Evolutionary conservation across 2,329 filamentous ascomycete species (phyloP), one percentile per base, ranked within the genome.

Genomic region (Curvularia eragrostidis): DNA sequence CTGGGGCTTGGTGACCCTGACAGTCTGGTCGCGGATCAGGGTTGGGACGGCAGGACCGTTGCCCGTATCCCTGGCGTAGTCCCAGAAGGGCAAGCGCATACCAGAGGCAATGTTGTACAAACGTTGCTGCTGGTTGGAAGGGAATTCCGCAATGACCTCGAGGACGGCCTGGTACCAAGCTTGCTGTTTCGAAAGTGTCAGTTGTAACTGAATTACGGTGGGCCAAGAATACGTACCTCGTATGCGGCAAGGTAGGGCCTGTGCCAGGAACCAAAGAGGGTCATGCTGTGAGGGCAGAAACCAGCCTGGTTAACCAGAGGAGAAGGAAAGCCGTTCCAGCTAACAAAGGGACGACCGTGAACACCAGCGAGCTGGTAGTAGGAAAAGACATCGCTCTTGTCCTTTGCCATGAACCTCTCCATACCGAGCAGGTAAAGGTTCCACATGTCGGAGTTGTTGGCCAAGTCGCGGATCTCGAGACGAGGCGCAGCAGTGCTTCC

Each of bases 251-350:
- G 80, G 75, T 94, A 96, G 1, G 91, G 90, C 48, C 92, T 85
- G 80, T 96, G 92, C 92, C 92, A 96, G 38, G 88, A 84, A 38
- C 89, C 86, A 72, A 96, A 95, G 15, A 95, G 79, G 39, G 89
- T 86, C 1, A 89, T 90, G 23, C 83, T 85, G 76, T 96, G 92
- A 13, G 86, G 85, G 74, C 92, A 96, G 74, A 93, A 96, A 48
- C 91, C 91, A 43, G 61, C 78, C 55, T 82, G 79, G 57, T 83
- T 85, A 80, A 83, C 19, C 76, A 74, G 53, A 32, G 72, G 70
- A 12, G 63, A 66, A 18, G 69, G 68, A 50, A 71, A 72, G 60
- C 65, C 80, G 69, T 88, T 83, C 85, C 86, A 89, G 1, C 82
- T 69, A 15, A 77, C 72, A 63, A 80, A 87, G 1, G 92, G 92